Base-by-base conservation (phyloP, 441 rosid species). In the Gossypium lobatum region DNA sequence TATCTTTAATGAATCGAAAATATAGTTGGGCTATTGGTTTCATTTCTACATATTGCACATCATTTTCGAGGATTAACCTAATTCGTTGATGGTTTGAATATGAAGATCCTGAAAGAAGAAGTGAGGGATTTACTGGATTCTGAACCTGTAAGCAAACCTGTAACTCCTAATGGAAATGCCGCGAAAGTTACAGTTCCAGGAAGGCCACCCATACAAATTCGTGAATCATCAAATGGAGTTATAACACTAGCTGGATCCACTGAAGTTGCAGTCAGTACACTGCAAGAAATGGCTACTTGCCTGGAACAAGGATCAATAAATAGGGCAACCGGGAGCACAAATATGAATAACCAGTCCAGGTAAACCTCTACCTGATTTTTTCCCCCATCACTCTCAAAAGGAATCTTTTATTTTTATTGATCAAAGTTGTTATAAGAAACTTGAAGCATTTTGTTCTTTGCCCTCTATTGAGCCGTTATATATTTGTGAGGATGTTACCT, bases 41-140 rank as follows among this genome's bases (percentile, higher is more conserved):
- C 31, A n/a, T 23, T 18, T 70, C 66, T 23, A 64, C 0, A 11
- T 16, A 48, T 53, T 25, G 3, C 53, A 60, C 46, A 28, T 73
- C 3, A 45, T 75, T 61, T 13, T 10, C 6, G 42, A 63, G 28
- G 64, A 76, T 18, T 54, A 18, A 54, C 55, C 69, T 76, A 75
- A 76, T 76, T 77, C 52, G 69, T 77, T 57, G 69, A 61, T 34
- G 72, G 45, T 70, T 58, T 79, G 17, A 73, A 55, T 76, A 16
- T 80, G 80, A 72, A 89, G 94, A 89, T 89, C 77, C 78, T 89
- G 57, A 88, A 86, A 81, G 91, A 89, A 88, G 94, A 89, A 83
- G 92, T 89, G 61, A 79, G 76, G 76, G 94, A 89, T 81, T 82
- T 89, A 76, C 86, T 89, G 76, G 92, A 88, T 78, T 75, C 76